These are phyloP conservation scores for Pulveroboletus ravenelii DNA, from an alignment of 768 basidiomycete species.

Conservation along the genomic window DNA sequence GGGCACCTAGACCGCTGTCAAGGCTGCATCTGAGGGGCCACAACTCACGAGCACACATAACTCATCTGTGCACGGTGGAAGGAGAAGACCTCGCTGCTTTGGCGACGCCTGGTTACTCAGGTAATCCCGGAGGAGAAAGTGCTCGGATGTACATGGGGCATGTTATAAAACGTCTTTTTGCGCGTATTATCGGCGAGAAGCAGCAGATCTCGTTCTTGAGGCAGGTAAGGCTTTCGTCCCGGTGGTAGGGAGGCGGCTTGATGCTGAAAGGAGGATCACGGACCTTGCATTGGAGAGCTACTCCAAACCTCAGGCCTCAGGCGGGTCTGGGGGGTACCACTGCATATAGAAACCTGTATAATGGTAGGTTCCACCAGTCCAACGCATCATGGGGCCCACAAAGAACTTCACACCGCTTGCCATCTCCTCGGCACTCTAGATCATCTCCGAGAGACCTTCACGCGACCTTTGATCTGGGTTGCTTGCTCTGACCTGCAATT, in stretches of 20 bases:
- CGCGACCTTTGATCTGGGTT: not conserved
- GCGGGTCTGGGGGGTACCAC: not conserved
- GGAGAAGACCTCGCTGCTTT: too few species aligned
- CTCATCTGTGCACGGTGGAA: too few species aligned
- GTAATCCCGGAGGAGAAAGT: too few species aligned
- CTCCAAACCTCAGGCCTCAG: not conserved
- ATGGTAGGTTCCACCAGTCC: not conserved
- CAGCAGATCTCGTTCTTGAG: not conserved
- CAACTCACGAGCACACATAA: too few species aligned
- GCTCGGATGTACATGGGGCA: not conserved
- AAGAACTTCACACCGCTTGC: not conserved
- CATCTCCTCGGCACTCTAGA: not conserved
- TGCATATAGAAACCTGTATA: not conserved
- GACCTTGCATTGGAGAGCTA: not conserved
- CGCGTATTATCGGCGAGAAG: not conserved
- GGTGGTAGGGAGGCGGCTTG: not conserved
- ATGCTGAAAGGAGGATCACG: not conserved
- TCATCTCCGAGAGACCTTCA: not conserved
- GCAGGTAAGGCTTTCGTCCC: not conserved
- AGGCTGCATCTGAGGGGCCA: too few species aligned
- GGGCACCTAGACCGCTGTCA: too few species aligned
- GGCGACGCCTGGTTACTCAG: too few species aligned
- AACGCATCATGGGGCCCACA: not conserved
- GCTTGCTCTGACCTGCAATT: too few species aligned
- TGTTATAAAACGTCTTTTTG: conserved; percentile 1